Evolutionary conservation across 2,329 filamentous ascomycete species (phyloP).

Genomic region (Triangularia setosa): DNA sequence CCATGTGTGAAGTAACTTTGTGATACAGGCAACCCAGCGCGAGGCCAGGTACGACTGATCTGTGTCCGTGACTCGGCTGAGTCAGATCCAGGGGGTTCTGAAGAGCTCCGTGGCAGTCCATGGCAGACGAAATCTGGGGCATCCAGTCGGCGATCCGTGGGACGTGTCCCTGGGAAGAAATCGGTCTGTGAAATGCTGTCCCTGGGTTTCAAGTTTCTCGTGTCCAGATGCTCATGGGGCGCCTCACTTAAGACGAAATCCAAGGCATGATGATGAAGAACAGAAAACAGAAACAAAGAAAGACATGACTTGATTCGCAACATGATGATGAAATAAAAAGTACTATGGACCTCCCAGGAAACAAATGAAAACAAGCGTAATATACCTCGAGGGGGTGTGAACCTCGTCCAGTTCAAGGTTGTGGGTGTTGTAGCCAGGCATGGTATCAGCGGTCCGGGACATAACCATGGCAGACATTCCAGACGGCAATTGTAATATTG

Average conservation of each 20-base stretch:
- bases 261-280: constrained; percentile 6
- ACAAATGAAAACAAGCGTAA: constrained; percentile 48
- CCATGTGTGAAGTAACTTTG: not conserved
- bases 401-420: constrained; percentile 54
- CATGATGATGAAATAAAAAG: constrained; percentile 24
- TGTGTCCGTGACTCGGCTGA: constrained; percentile 20
- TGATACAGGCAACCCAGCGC: not conserved
- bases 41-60: not conserved
- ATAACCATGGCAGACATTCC: constrained; percentile 29
- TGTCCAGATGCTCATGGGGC: constrained; percentile 9
- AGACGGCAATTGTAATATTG: constrained; percentile 9
- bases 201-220: not conserved
- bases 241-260: constrained; percentile 20
- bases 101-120: constrained; percentile 2
- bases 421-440: constrained; percentile 50
- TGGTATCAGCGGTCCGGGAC: constrained; percentile 33
- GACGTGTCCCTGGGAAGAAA: not conserved
- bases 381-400: constrained; percentile 59
- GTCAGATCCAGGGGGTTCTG: constrained; percentile 11
- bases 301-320: constrained; percentile 32
- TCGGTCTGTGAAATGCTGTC: not conserved
- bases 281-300: constrained; percentile 25
- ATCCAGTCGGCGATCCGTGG: not conserved
- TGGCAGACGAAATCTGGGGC: constrained; percentile 4
- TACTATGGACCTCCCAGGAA: constrained; percentile 43